These are phyloP conservation scores for Evansstolkia leycettana DNA, from an alignment of 495 filamentous ascomycete species.

Conservation along the genomic window DNA sequence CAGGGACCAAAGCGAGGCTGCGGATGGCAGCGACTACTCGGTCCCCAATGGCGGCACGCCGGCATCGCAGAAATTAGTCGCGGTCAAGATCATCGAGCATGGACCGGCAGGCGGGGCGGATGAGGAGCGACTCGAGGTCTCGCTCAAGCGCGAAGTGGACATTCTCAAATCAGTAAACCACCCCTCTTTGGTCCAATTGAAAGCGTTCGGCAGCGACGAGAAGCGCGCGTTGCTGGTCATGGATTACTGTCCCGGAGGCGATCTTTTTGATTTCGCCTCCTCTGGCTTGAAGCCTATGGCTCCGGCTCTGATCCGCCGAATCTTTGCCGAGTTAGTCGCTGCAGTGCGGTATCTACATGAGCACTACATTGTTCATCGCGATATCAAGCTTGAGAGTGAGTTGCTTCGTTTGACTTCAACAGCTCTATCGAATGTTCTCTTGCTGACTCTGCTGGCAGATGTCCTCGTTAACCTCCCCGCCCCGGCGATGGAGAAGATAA, in stretches of 20 bases:
- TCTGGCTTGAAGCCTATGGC: slow-evolving; percentile 48
- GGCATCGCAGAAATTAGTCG: slow-evolving; percentile 61
- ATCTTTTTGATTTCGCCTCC: slow-evolving; percentile 86
- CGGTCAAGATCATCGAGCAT: slow-evolving; percentile 90
- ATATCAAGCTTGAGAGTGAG: slow-evolving; percentile 97
- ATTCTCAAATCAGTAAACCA: slow-evolving; percentile 80
- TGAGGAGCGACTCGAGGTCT: slow-evolving; percentile 81
- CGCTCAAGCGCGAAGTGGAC: slow-evolving; percentile 85
- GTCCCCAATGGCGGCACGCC: slow-evolving; percentile 32
- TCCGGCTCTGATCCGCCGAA: slow-evolving; percentile 61
- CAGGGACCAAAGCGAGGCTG: slow-evolving; percentile 10
- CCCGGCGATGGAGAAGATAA: slow-evolving; percentile 31
- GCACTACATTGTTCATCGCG: slow-evolving; percentile 80
- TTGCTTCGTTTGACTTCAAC: slow-evolving; percentile 5
- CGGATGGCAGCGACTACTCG: slow-evolving; percentile 1
- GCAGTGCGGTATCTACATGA: slow-evolving; percentile 80
- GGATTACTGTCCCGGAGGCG: slow-evolving; percentile 86
- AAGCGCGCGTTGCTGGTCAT: slow-evolving; percentile 73
- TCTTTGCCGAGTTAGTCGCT: slow-evolving; percentile 78
- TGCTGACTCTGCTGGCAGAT: slow-evolving; percentile 42
- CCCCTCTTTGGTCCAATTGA: slow-evolving; percentile 79
- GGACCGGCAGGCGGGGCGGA: slow-evolving; percentile 84
- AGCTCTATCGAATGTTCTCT: background rate
- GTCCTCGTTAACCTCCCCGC: slow-evolving; percentile 76
- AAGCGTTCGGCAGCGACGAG: slow-evolving; percentile 73